These are phyloP conservation scores for Penicillium sp. DNA, from an alignment of 2,329 filamentous ascomycete species.

Conservation along the genomic window DNA sequence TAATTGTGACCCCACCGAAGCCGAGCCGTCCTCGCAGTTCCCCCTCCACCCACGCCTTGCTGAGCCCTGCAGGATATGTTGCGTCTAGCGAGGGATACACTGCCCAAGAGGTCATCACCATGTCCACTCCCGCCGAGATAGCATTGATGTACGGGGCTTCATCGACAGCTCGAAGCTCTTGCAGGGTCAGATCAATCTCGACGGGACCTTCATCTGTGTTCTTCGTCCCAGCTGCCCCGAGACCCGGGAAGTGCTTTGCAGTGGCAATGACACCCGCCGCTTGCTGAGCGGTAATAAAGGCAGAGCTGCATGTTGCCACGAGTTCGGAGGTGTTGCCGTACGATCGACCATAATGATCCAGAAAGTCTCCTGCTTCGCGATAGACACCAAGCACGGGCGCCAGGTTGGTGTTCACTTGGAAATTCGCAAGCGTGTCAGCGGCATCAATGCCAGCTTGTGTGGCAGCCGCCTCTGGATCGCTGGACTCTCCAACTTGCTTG, in stretches of 20 bases:
- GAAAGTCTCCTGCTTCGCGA: conserved; percentile 22
- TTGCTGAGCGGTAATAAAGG: conserved; percentile 22
- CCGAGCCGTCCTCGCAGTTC: conserved; percentile 22
- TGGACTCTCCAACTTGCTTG: conserved; percentile 21
- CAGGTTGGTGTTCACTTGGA: conserved; percentile 23
- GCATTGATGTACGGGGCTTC: conserved; percentile 20
- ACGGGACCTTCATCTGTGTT: conserved; percentile 27
- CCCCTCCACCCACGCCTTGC: conserved; percentile 19
- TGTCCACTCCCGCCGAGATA: conserved; percentile 23
- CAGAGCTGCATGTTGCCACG: conserved; percentile 16
- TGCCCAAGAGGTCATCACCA: conserved; percentile 30
- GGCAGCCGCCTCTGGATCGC: conserved; percentile 14
- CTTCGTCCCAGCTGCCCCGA: conserved; percentile 20
- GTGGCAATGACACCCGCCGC: conserved; percentile 18
- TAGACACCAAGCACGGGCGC: conserved; percentile 28
- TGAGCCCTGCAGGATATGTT: conserved; percentile 22
- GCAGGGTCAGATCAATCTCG: conserved; percentile 18
- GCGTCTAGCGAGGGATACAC: conserved; percentile 25
- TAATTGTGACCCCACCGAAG: conserved; percentile 27
- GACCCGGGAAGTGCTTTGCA: conserved; percentile 29
- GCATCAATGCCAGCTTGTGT: conserved; percentile 19
- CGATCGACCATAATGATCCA: conserved; percentile 22
- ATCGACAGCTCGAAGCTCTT: conserved; percentile 21
- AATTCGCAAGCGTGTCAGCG: conserved; percentile 12
- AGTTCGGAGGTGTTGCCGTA: conserved; percentile 22